These are phyloP conservation scores for Arabis hirsuta DNA, from an alignment of 345 rosid species.

Conservation along the genomic window DNA sequence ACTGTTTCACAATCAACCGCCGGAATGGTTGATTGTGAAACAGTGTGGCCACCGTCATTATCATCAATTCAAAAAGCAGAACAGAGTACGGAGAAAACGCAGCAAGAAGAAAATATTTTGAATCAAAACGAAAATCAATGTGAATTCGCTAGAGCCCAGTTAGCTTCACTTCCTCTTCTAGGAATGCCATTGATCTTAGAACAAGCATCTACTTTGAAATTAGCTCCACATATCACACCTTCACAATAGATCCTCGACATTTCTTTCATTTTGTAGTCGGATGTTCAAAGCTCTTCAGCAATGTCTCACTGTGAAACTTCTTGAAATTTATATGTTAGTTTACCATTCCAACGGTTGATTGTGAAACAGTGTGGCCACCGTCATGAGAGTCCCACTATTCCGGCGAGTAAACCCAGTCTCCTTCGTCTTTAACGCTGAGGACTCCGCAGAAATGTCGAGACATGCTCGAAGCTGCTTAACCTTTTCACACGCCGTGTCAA, in stretches of 20 bases:
- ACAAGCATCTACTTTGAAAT: slow-evolving; percentile 79
- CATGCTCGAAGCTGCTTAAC: no score
- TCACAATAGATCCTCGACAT: slow-evolving; percentile 92
- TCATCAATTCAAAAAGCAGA: slow-evolving; percentile 1
- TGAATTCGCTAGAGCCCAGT: slow-evolving; percentile 69
- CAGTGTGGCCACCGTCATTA: not conserved
- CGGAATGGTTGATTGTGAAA: no score
- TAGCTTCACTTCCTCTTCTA: slow-evolving; percentile 80
- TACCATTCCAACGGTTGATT: no score
- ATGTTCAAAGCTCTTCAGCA: slow-evolving; percentile 90
- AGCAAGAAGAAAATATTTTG: not conserved
- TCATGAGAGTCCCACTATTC: no score
- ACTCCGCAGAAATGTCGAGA: no score
- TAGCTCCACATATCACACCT: slow-evolving; percentile 85
- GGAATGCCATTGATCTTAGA: slow-evolving; percentile 69
- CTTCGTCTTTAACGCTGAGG: no score
- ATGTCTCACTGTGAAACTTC: slow-evolving; percentile 71
- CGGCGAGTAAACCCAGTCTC: no score
- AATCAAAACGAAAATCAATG: slow-evolving; percentile 23
- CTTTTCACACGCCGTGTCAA: no score
- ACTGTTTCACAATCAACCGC: no score
- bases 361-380: no score
- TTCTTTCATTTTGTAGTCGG: slow-evolving; percentile 76
- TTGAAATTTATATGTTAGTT: no score
- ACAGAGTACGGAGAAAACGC: not conserved